Evolutionary conservation across 2,329 filamentous ascomycete species (phyloP).

Genomic region (Cladosporium cucumerinum): DNA sequence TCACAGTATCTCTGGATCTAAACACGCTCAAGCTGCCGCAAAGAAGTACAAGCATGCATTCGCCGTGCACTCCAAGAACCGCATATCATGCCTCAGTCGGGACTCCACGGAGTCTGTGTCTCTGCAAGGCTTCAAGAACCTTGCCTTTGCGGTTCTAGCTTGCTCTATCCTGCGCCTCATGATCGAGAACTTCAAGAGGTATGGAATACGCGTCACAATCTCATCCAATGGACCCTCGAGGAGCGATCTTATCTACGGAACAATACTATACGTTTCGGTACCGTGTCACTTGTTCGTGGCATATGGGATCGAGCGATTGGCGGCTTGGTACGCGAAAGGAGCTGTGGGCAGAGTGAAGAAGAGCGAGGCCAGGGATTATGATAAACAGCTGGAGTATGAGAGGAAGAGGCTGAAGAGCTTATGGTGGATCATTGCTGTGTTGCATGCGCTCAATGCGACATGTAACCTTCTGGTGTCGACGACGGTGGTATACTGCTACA

Average conservation of each 20-base stretch:
- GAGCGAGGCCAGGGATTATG: conserved; percentile 49
- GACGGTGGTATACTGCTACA: conserved; percentile 81
- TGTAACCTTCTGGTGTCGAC: conserved; percentile 77
- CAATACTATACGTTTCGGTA: conserved; percentile 78
- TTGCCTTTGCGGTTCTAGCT: conserved; percentile 91
- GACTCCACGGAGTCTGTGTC: conserved; percentile 60
- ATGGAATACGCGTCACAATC: conserved; percentile 90
- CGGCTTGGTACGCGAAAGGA: conserved; percentile 72
- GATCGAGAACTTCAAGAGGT: conserved; percentile 93
- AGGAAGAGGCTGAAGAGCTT: conserved; percentile 23
- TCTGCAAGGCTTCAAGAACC: conserved; percentile 73
- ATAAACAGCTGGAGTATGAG: conserved; percentile 52
- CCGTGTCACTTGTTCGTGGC: conserved; percentile 88
- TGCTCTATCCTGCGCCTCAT: conserved; percentile 90
- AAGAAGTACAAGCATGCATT: conserved; percentile 88
- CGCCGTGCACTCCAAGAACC: conserved; percentile 70
- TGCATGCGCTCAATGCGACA: conserved; percentile 80
- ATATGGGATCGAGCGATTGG: conserved; percentile 81
- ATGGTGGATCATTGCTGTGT: conserved; percentile 76
- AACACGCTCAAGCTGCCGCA: conserved; percentile 17
- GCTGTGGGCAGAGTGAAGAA: conserved; percentile 58
- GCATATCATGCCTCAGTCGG: conserved; percentile 79
- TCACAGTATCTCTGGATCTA: conserved; percentile 13
- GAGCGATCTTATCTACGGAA: conserved; percentile 72
- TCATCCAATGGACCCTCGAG: conserved; percentile 73